Conservation (phyloP, 2,329 filamentous ascomycete genomes). For the Ophiostoma pallidulum region DNA sequence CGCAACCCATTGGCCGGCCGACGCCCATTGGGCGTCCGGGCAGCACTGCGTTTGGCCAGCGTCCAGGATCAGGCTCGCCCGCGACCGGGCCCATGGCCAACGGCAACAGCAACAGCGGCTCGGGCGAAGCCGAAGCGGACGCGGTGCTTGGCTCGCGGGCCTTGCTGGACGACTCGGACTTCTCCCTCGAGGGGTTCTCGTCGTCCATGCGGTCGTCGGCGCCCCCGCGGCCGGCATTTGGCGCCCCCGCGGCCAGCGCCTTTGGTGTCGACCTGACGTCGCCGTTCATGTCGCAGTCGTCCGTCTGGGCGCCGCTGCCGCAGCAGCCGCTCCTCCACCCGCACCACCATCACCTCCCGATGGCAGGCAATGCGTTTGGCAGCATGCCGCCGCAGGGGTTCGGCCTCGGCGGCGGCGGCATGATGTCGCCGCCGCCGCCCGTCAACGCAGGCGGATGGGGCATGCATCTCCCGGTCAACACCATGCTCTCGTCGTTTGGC, state of each 20-base stretch:
- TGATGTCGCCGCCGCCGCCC: no score
- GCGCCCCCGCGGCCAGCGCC: neutral
- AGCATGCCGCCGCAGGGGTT: slow-evolving; percentile 6
- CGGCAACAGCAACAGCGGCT: neutral
- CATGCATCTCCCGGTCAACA: neutral
- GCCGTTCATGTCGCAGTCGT: slow-evolving; percentile 15
- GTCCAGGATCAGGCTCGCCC: slow-evolving; percentile 22
- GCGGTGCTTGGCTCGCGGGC: slow-evolving; percentile 80
- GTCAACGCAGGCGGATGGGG: neutral
- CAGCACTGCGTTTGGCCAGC: slow-evolving; percentile 53
- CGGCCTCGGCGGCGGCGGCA: neutral
- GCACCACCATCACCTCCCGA: neutral
- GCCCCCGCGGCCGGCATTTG: slow-evolving; percentile 16
- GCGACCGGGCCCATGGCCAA: slow-evolving; percentile 4
- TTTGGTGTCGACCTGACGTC: slow-evolving; percentile 13
- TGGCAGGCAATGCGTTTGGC: slow-evolving; percentile 1
- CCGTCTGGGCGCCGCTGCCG: slow-evolving; percentile 14
- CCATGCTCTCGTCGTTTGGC: slow-evolving; percentile 20
- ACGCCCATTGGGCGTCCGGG: slow-evolving; percentile 81
- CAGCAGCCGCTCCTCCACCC: neutral
- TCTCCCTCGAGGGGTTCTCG: slow-evolving; percentile 32
- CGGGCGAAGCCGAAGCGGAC: neutral
- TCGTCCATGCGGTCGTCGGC: slow-evolving; percentile 17
- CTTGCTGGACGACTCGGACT: slow-evolving; percentile 66
- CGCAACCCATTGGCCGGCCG: slow-evolving; percentile 71